Conservation (phyloP, 768 basidiomycete species). For the Boletus speciosus region DNA sequence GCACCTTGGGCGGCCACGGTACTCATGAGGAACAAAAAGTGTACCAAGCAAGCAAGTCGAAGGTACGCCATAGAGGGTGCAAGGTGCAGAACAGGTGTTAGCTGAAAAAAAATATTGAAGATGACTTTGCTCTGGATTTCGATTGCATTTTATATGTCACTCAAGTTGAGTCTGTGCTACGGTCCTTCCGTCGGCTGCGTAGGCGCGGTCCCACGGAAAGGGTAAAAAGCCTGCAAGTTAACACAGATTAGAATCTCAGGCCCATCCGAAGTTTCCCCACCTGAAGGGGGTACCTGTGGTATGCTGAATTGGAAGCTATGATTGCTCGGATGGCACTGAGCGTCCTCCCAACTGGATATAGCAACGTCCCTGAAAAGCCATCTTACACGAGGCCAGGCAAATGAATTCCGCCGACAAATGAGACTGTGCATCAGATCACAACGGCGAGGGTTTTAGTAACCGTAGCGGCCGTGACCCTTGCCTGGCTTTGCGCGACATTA, state of each 20-base stretch:
- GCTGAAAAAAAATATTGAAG: too few species aligned
- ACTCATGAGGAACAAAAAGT: background rate
- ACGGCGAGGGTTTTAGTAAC: too few species aligned
- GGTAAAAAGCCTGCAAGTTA: background rate
- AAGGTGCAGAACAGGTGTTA: background rate
- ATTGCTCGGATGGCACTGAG: too few species aligned
- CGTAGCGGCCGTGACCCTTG: background rate
- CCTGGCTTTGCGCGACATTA: background rate
- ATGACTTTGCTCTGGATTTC: background rate
- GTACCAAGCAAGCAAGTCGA: background rate
- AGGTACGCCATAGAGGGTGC: background rate
- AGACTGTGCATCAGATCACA: background rate
- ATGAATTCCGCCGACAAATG: background rate
- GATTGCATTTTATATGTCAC: background rate
- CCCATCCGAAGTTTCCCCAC: background rate
- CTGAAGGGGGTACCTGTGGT: background rate
- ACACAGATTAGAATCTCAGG: background rate
- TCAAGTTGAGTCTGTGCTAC: background rate
- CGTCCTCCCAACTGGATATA: background rate
- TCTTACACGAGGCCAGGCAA: background rate
- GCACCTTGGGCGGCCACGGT: conserved; percentile 7
- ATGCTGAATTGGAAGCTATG: too few species aligned
- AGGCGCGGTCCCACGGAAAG: background rate
- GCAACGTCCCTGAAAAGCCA: background rate
- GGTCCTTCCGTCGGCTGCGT: background rate